These are phyloP conservation scores for Flaveria bidentis DNA, from an alignment of 129 eudicot genomes.

Conservation along the genomic window DNA sequence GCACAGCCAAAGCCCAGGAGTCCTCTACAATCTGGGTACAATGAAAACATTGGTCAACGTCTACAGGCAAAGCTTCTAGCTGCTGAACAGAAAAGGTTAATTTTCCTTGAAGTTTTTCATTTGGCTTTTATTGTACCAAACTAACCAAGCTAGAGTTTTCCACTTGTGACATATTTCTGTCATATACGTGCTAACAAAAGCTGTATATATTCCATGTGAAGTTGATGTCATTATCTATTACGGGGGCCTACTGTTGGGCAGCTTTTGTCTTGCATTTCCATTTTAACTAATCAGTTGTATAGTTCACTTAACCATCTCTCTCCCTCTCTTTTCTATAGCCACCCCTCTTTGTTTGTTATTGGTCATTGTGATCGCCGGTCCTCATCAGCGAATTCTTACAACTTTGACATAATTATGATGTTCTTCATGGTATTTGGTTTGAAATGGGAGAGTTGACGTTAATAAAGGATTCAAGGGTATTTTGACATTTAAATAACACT, in stretches of 20 bases:
- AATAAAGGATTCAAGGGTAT: neutral
- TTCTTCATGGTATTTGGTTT: neutral
- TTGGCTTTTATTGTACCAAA: conserved; percentile 1
- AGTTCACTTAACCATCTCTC: neutral
- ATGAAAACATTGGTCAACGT: conserved; percentile 69
- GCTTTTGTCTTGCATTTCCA: conserved; percentile 15
- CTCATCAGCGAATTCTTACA: neutral
- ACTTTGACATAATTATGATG: conserved; percentile 8
- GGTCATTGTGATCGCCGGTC: conserved; percentile 1
- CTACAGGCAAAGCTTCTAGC: conserved; percentile 91
- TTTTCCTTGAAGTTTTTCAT: neutral
- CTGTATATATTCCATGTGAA: conserved; percentile 30
- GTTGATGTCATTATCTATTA: conserved; percentile 21
- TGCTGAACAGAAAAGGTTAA: conserved; percentile 91
- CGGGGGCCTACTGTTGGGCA: conserved; percentile 26
- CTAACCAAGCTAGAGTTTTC: neutral
- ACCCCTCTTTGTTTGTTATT: conserved; percentile 13
- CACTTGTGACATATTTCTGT: conserved; percentile 10
- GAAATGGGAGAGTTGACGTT: conserved; percentile 15
- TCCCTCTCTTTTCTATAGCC: neutral
- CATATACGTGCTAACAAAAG: conserved; percentile 14
- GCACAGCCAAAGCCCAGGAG: conserved; percentile 75
- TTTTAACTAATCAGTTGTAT: conserved; percentile 13
- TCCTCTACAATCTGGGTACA: conserved; percentile 50
- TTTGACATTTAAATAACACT: neutral